Percentiles rank a stretch among this genome's conserved stretches.
Conservation (phyloP, 768 basidiomycete species). For the Pseudohyphozyma bogoriensis region DNA sequence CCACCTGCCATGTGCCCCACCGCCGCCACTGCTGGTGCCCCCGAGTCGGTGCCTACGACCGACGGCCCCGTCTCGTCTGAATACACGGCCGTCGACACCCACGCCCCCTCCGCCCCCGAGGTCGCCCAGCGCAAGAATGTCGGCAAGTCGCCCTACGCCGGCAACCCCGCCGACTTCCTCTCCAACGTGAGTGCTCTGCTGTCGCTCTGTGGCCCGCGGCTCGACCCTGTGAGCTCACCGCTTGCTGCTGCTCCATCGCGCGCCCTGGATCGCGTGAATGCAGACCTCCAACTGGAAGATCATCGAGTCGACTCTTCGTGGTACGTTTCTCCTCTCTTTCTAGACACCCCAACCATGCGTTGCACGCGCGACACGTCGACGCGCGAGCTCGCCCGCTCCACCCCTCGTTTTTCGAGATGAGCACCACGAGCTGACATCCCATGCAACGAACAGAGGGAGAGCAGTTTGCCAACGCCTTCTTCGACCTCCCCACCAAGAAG, state of each 20-base stretch:
- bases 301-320: constrained; percentile 92
- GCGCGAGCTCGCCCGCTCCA: not conserved
- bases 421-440: not conserved
- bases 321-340: constrained; percentile 39
- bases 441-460: constrained; percentile 31
- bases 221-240: not conserved
- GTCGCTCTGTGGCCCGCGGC: not conserved
- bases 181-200: constrained; percentile 29
- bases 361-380: not conserved
- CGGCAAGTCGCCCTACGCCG: constrained; percentile 23
- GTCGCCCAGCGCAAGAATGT: not conserved
- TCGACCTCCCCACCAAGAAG: constrained; percentile 98
- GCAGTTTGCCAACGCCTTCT: constrained; percentile 97
- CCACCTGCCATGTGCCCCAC: constrained; percentile 20
- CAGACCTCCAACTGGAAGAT: constrained; percentile 73
- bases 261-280: not conserved
- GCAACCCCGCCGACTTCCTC: constrained; percentile 29
- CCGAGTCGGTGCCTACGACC: constrained; percentile 19
- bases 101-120: constrained; percentile 16
- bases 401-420: constrained; percentile 3
- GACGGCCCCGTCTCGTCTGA: constrained; percentile 18
- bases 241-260: not conserved
- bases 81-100: constrained; percentile 21
- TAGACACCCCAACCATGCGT: not conserved
- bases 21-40: constrained; percentile 6